Evolutionary conservation across 2,329 filamentous ascomycete genomes (phyloP), one percentile per base, ranked within the genome.

Genomic region (Chrysoporthe austroafricana): DNA sequence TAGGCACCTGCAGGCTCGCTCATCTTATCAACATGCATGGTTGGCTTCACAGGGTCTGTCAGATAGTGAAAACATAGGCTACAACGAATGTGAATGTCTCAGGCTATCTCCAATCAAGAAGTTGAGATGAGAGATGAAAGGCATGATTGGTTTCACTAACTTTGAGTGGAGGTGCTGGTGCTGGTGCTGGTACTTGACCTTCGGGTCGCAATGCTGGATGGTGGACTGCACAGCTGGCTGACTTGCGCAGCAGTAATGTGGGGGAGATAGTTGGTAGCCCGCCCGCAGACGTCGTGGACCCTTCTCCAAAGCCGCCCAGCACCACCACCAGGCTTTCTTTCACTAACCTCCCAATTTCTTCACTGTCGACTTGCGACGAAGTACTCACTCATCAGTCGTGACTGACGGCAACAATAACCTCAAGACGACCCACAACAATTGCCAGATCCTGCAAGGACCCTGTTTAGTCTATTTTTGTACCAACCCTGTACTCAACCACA

Each of bases 301-400:
- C 39, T 39, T 46, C 59, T 48, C 42, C 42, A 61, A 48, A 32
- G 18, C 4, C 26, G 16, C 9, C 21, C 43, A n/a, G 59, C 42
- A 48, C n/a, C 42, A 48, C 43, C 21, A 48, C 8, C 21, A 32
- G 36, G 36, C 48, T 52, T 21, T 52, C 58, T 14, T 44, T 61
- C 58, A 43, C 58, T 39, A 32, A 46, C 58, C 42, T 32, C 39
- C 58, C 43, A 61, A 34, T 61, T n/a, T 61, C 59, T 46, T 61
- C 59, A 61, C 59, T 46, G 34, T 4, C 59, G 26, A 44, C 39
- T 14, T 26, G 16, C 48, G 21, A 34, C 42, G 6, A 50, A 57
- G 43, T 34, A 44, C 9, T 44, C 39, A 21, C 21, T 34, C 39
- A 34, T 2, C 36, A 16, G 57, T 16, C 26, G 26, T 42, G 36